Evolutionary conservation across 2,329 filamentous ascomycete genomes (phyloP).

Genomic region (Aureobasidium sp.): DNA sequence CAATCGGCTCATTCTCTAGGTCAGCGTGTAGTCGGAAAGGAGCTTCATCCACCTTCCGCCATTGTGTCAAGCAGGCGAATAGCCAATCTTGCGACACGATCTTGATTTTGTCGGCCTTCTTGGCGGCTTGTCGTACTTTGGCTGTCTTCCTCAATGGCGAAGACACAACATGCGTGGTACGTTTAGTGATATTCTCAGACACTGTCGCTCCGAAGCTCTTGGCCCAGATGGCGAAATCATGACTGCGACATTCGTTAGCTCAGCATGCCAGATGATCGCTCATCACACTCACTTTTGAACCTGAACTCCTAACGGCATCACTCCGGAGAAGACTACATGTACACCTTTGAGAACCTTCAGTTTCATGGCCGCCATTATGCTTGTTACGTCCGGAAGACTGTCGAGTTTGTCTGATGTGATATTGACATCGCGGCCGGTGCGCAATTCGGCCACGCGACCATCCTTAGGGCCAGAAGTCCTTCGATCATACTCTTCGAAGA

Average conservation of each 20-base stretch:
- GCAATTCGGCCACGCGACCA: slow-evolving; percentile 42
- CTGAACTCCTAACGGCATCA: slow-evolving; percentile 74
- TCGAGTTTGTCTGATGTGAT: slow-evolving; percentile 41
- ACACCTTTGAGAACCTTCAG: slow-evolving; percentile 63
- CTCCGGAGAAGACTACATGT: slow-evolving; percentile 79
- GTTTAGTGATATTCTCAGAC: slow-evolving; percentile 45
- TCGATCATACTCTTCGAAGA: slow-evolving; percentile 74
- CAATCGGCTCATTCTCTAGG: slow-evolving; percentile 21
- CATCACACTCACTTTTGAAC: slow-evolving; percentile 47
- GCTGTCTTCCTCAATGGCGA: slow-evolving; percentile 67
- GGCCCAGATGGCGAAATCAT: slow-evolving; percentile 82
- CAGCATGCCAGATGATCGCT: neutral
- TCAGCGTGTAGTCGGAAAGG: slow-evolving; percentile 66
- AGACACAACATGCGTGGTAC: slow-evolving; percentile 63
- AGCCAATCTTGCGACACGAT: slow-evolving; percentile 93
- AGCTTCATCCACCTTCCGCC: slow-evolving; percentile 69
- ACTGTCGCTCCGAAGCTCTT: slow-evolving; percentile 74
- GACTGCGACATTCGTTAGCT: slow-evolving; percentile 35
- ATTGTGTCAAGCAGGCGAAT: slow-evolving; percentile 72
- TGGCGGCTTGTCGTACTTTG: slow-evolving; percentile 81
- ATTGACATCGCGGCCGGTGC: slow-evolving; percentile 40
- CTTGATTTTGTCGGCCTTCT: slow-evolving; percentile 64
- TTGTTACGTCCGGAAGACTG: slow-evolving; percentile 74
- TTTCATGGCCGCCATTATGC: slow-evolving; percentile 78
- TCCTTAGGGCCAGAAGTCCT: slow-evolving; percentile 34